These are phyloP conservation scores for Alternaria brassicicola DNA, from an alignment of 2,329 filamentous ascomycete genomes.

Conservation along the genomic window DNA sequence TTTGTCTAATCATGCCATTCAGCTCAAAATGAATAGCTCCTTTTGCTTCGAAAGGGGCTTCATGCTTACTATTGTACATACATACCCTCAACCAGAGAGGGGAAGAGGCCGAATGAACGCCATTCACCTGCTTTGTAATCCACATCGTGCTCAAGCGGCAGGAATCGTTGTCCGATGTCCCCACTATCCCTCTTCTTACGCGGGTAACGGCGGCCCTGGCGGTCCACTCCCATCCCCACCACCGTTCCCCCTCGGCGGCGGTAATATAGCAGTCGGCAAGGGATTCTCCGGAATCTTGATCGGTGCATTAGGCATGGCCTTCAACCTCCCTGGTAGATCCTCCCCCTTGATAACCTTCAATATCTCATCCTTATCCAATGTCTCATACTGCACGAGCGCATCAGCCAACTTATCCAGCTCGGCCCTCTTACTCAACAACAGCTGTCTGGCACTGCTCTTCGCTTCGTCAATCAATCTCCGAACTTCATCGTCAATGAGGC, in stretches of 20 bases:
- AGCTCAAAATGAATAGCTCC: too few species aligned
- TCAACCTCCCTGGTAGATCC: conserved; percentile 72
- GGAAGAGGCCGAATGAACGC: too few species aligned
- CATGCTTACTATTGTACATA: too few species aligned
- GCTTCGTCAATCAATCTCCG: conserved; percentile 83
- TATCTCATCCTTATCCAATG: conserved; percentile 85
- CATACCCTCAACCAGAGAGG: too few species aligned
- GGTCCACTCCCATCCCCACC: conserved; percentile 19
- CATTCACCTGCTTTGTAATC: too few species aligned
- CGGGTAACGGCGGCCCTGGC: conserved; percentile 26
- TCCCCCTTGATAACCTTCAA: conserved; percentile 88
- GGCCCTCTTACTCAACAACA: conserved; percentile 76
- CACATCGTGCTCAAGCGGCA: too few species aligned
- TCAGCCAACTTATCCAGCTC: conserved; percentile 88
- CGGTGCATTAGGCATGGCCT: conserved; percentile 61
- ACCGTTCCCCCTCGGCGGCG: conserved; percentile 26
- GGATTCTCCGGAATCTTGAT: conserved; percentile 69
- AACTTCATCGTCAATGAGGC: conserved; percentile 86
- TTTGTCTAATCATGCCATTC: too few species aligned
- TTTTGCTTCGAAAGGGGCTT: too few species aligned
- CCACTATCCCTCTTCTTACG: conserved; percentile 16
- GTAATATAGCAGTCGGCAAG: conserved; percentile 19
- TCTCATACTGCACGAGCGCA: conserved; percentile 93
- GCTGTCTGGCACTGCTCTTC: conserved; percentile 71
- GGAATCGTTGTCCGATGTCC: too few species aligned